A percentile compares a stretch with the other conserved stretches of the same genome.
Conservation (phyloP, 179 eudicot species). For the Amaranthus tricolor region DNA sequence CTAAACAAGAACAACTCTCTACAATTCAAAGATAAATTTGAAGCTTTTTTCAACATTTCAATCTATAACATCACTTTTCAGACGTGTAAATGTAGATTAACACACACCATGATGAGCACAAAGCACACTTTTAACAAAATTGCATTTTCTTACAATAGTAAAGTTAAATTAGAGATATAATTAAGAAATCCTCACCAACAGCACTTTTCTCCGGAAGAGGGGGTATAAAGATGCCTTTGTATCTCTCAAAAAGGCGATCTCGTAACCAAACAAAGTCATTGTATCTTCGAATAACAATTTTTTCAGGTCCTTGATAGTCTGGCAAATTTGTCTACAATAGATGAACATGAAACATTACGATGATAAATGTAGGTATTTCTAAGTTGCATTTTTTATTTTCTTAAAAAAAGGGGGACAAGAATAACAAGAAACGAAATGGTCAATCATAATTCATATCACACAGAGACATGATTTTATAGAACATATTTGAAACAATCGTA, state of each 20-base stretch:
- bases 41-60: background rate
- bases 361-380: background rate
- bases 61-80: background rate
- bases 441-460: background rate
- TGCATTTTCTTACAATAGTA: background rate
- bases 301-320: conserved; percentile 86
- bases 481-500: background rate
- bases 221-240: conserved; percentile 87
- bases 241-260: conserved; percentile 91
- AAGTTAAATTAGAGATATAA: background rate
- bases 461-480: background rate
- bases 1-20: background rate
- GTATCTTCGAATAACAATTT: conserved; percentile 93
- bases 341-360: conserved; percentile 14
- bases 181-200: conserved; percentile 50
- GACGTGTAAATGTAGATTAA: background rate
- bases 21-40: background rate
- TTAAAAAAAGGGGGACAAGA: background rate
- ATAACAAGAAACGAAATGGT: background rate
- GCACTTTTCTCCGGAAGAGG: conserved; percentile 99
- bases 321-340: conserved; percentile 79
- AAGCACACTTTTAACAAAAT: background rate
- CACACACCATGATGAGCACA: background rate
- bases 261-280: conserved; percentile 93
- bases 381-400: background rate